phyloP scores from a whole-genome alignment of 345 rosid genomes.

The Moringa oleifera region DNA sequence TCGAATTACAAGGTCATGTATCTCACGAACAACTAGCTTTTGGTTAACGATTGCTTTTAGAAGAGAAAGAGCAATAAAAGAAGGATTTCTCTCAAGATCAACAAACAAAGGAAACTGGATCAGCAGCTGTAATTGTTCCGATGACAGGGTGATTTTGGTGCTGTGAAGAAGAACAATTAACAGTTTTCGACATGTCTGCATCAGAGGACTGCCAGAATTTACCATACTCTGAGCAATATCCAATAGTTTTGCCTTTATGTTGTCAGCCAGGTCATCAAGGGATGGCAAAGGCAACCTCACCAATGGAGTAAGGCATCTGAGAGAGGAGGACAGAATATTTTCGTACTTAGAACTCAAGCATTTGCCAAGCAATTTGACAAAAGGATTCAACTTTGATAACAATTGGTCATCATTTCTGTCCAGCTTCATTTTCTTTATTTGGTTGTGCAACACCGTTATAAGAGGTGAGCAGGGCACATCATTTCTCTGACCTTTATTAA shows the following conservation, averaged over 20 bases:
- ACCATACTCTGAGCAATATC: constrained; percentile 61
- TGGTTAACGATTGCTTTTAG: constrained; percentile 71
- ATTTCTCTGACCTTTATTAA: constrained; percentile 21
- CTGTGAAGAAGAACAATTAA: constrained; percentile 66
- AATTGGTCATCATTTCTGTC: constrained; percentile 36
- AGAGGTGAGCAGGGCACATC: constrained; percentile 42
- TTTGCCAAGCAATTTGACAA: constrained; percentile 52
- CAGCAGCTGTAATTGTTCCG: constrained; percentile 59
- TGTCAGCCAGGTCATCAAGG: constrained; percentile 65
- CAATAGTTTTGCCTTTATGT: constrained; percentile 60
- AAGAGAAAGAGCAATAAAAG: constrained; percentile 62
- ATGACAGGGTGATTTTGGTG: constrained; percentile 53
- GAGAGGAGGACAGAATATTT: constrained; percentile 65
- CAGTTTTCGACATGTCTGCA: constrained; percentile 77
- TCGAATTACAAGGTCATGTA: constrained; percentile 60
- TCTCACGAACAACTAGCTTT: constrained; percentile 79
- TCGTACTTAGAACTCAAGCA: constrained; percentile 89
- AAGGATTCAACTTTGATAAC: constrained; percentile 79
- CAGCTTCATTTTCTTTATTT: constrained; percentile 48
- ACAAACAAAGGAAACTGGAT: constrained; percentile 79
- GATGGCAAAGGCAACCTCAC: constrained; percentile 77
- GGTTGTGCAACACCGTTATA: constrained; percentile 56
- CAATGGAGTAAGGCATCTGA: constrained; percentile 68
- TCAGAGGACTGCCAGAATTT: constrained; percentile 49
- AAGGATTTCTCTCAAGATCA: constrained; percentile 73